phyloP scores from a whole-genome alignment of 768 basidiomycete genomes.

The Suillus alpinus region DNA sequence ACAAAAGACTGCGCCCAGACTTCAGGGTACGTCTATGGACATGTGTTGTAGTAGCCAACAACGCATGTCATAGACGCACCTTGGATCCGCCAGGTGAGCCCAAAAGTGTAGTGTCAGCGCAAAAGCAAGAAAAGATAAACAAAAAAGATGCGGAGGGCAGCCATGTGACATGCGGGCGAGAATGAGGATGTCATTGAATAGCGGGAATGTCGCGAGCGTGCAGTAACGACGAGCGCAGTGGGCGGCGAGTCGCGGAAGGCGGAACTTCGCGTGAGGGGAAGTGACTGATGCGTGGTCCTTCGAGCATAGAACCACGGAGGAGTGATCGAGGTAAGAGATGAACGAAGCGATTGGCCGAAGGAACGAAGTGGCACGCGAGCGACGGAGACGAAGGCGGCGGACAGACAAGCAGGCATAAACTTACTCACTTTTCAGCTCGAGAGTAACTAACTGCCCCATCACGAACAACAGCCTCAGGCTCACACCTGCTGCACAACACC shows the following conservation, averaged over 20 bases:
- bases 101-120: background rate
- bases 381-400: background rate
- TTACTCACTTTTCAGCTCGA: background rate
- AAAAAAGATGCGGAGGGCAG: background rate
- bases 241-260: background rate
- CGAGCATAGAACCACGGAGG: background rate
- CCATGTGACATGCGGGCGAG: too few species aligned
- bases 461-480: background rate
- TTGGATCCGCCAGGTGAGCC: background rate
- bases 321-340: background rate
- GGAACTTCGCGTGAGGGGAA: background rate
- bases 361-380: background rate
- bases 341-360: background rate
- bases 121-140: background rate
- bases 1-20: background rate
- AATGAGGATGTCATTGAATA: background rate
- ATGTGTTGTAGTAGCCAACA: background rate
- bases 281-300: background rate
- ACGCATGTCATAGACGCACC: background rate
- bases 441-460: background rate
- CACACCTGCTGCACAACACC: background rate
- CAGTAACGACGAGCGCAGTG: background rate
- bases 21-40: background rate
- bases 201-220: background rate
- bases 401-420: background rate